Percentiles rank a stretch among this genome's conserved stretches.
phyloP scores from a whole-genome alignment of 768 basidiomycete species.

The Psilocybe sp. region DNA sequence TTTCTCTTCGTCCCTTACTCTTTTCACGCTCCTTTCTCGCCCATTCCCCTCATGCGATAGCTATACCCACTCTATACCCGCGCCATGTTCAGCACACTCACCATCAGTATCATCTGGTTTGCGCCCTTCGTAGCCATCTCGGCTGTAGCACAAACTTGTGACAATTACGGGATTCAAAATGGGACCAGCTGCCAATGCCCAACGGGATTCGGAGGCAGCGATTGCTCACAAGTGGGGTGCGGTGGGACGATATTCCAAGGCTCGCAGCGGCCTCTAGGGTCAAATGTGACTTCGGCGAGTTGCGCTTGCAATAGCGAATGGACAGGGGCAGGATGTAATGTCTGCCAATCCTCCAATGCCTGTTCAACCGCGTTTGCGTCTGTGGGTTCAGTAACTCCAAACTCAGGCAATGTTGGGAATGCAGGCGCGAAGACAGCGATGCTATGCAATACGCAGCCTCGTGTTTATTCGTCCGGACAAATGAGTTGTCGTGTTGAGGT shows the following conservation, averaged over 20 bases:
- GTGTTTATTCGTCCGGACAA: conserved; percentile 76
- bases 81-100: too few species aligned
- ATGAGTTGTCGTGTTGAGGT: conserved; percentile 85
- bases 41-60: too few species aligned
- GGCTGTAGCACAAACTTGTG: conserved; percentile 47
- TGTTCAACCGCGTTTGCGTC: conserved; percentile 65
- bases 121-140: conserved; percentile 4
- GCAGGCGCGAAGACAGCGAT: conserved; percentile 49
- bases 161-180: conserved; percentile 64
- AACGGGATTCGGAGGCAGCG: conserved; percentile 72
- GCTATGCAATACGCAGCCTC: conserved; percentile 66
- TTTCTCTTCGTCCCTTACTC: too few species aligned
- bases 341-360: conserved; percentile 64
- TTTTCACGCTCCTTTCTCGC: too few species aligned
- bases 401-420: conserved; percentile 26
- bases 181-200: conserved; percentile 73
- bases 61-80: too few species aligned
- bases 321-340: conserved; percentile 78
- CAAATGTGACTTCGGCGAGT: conserved; percentile 62
- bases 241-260: conserved; percentile 83
- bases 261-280: conserved; percentile 48
- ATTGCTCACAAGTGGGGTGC: conserved; percentile 70
- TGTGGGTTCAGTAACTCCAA: conserved; percentile 26
- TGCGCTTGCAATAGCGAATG: conserved; percentile 77
- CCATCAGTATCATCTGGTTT: too few species aligned